phyloP scores from a whole-genome alignment of 768 basidiomycete species.

The Trametes maxima region DNA sequence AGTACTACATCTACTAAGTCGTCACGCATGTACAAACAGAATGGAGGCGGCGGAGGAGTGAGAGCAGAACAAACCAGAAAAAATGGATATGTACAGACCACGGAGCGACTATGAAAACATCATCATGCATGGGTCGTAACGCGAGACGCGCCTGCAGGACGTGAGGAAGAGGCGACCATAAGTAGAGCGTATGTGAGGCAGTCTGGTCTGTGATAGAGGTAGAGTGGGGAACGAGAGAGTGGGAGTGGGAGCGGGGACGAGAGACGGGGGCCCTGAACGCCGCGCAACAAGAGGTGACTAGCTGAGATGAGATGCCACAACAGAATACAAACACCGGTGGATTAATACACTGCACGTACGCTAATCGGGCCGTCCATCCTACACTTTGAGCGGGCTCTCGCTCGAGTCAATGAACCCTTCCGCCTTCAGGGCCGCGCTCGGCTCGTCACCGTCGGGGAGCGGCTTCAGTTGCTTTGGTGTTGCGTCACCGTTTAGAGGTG shows the following conservation, averaged over 20 bases:
- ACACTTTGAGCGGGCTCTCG: conserved; percentile 56
- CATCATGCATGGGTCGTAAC: not conserved
- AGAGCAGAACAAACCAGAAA: not conserved
- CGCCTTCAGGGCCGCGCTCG: conserved; percentile 52
- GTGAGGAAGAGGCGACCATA: not conserved
- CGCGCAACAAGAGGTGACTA: conserved; percentile 4
- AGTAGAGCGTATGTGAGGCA: conserved; percentile 1
- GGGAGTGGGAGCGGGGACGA: not conserved
- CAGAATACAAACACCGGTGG: conserved; percentile 19
- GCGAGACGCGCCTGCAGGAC: not conserved
- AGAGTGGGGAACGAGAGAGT: not conserved
- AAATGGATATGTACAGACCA: not conserved
- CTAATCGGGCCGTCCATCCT: conserved; percentile 14
- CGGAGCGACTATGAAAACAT: conserved; percentile 6
- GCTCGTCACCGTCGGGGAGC: conserved; percentile 55
- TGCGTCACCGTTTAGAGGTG: conserved; percentile 49
- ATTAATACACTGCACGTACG: conserved; percentile 26
- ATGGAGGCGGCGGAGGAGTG: not conserved
- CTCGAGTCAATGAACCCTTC: conserved; percentile 70
- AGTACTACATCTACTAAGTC: conserved; percentile 11
- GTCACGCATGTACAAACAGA: conserved; percentile 1
- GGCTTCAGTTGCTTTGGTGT: conserved; percentile 52
- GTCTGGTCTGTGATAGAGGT: conserved; percentile 15
- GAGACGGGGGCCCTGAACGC: not conserved
- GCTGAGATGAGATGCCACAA: conserved; percentile 11